phyloP scores from a whole-genome alignment of 2,329 filamentous ascomycete genomes.

The Epicoccum sorghinum region DNA sequence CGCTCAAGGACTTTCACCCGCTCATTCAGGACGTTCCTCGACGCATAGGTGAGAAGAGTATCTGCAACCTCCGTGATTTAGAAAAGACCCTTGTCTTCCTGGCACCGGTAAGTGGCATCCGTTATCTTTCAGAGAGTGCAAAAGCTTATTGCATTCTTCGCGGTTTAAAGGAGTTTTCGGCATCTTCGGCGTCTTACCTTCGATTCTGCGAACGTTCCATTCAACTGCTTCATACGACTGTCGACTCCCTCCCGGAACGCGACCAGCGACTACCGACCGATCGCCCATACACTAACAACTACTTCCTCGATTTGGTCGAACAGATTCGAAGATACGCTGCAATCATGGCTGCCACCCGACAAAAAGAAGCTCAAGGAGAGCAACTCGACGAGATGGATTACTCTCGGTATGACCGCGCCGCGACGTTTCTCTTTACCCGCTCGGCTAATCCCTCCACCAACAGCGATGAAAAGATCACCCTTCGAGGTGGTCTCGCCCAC shows the following conservation, averaged over 20 bases:
- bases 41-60: slow-evolving; percentile 82
- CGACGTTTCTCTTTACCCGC: slow-evolving; percentile 29
- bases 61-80: slow-evolving; percentile 88
- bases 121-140: slow-evolving; percentile 61
- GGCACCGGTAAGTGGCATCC: slow-evolving; percentile 82
- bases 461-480: slow-evolving; percentile 74
- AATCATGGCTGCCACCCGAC: slow-evolving; percentile 77
- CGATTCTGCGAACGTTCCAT: slow-evolving; percentile 91
- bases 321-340: slow-evolving; percentile 90
- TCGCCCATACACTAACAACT: slow-evolving; percentile 91
- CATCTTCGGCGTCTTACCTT: slow-evolving; percentile 76
- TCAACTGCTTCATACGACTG: slow-evolving; percentile 86
- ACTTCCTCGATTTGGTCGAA: slow-evolving; percentile 94
- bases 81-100: slow-evolving; percentile 92
- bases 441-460: slow-evolving; percentile 25
- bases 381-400: slow-evolving; percentile 59
- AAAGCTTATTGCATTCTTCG: slow-evolving; percentile 68
- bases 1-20: slow-evolving; percentile 79
- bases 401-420: slow-evolving; percentile 48
- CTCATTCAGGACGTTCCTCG: slow-evolving; percentile 79
- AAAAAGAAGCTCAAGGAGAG: slow-evolving; percentile 65
- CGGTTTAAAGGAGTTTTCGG: slow-evolving; percentile 73
- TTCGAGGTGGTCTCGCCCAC: slow-evolving; percentile 80
- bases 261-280: slow-evolving; percentile 86
- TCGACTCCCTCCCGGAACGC: slow-evolving; percentile 82